Evolutionary conservation across 768 basidiomycete genomes (phyloP).

Genomic region (Amanita subjunquillea): DNA sequence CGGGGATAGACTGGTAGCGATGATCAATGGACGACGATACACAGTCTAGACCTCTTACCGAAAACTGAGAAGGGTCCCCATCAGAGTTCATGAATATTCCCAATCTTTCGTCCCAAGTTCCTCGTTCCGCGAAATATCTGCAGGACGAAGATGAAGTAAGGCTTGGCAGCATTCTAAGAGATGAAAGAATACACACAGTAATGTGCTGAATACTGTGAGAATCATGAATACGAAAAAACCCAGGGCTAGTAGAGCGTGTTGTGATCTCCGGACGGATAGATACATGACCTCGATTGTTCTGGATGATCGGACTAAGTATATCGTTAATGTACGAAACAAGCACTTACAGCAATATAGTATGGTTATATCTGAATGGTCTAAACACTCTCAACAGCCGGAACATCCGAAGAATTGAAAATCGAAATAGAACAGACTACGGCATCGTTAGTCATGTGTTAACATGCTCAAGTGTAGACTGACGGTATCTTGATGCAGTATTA

Average conservation of each 20-base stretch:
- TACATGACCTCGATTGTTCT: conserved; percentile 90
- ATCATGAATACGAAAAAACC: conserved; percentile 86
- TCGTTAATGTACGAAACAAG: not conserved
- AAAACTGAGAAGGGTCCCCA: conserved; percentile 74
- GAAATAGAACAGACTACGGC: conserved; percentile 67
- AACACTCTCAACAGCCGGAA: conserved; percentile 86
- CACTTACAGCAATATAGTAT: conserved; percentile 70
- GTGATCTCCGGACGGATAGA: conserved; percentile 73
- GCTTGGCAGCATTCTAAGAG: not conserved
- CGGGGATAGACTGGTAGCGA: conserved; percentile 24
- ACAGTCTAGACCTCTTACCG: conserved; percentile 28
- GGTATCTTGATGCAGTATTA: conserved; percentile 77
- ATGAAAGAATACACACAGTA: conserved; percentile 34
- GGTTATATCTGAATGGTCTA: conserved; percentile 78
- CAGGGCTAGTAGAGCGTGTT: conserved; percentile 80
- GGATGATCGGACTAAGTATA: not conserved
- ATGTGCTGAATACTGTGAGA: conserved; percentile 78
- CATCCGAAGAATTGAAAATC: conserved; percentile 86
- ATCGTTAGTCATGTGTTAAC: not conserved
- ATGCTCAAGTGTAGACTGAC: conserved; percentile 22
- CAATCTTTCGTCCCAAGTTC: conserved; percentile 77
- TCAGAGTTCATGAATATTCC: conserved; percentile 79
- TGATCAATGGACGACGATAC: not conserved
- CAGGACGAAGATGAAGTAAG: not conserved
- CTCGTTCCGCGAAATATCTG: conserved; percentile 85